Conservation (phyloP, 305 asterid genomes). For the Caryopteris hybrid region DNA sequence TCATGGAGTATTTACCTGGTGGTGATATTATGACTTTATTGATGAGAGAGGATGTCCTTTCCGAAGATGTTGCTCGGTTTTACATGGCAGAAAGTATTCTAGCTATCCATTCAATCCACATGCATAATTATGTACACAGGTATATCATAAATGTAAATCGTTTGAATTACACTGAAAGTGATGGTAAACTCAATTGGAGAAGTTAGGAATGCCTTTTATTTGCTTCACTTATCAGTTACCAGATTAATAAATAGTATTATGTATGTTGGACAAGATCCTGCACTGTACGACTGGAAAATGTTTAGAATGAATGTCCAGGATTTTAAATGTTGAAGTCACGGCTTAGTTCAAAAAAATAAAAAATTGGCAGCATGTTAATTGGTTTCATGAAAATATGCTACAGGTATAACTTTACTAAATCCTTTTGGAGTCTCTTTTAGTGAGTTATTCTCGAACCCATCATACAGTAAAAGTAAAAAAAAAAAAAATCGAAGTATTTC, state of each 20-base stretch:
- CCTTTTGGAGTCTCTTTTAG: not conserved
- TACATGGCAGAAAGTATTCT: conserved; percentile 89
- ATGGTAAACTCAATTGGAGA: not conserved
- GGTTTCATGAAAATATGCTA: not conserved
- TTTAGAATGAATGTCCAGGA: not conserved
- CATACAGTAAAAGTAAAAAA: not conserved
- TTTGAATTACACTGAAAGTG: not conserved
- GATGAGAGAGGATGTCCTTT: conserved; percentile 87
- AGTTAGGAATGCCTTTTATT: not conserved
- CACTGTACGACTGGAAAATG: not conserved
- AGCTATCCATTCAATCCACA: conserved; percentile 91
- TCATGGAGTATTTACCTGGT: conserved; percentile 98
- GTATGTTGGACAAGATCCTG: not conserved
- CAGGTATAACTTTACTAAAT: not conserved
- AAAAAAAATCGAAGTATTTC: too few species aligned
- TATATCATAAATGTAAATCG: conserved; percentile 12
- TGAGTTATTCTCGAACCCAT: not conserved
- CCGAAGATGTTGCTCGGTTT: conserved; percentile 85
- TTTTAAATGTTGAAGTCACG: not conserved
- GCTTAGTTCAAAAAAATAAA: too few species aligned
- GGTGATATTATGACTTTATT: conserved; percentile 95
- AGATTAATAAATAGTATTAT: not conserved
- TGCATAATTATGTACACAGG: conserved; percentile 89
- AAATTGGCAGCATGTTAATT: not conserved
- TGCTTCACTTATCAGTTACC: not conserved